Evolutionary conservation across 371 early-diverging fungal species (phyloP).

Genomic region (Vittaforma corneae): DNA sequence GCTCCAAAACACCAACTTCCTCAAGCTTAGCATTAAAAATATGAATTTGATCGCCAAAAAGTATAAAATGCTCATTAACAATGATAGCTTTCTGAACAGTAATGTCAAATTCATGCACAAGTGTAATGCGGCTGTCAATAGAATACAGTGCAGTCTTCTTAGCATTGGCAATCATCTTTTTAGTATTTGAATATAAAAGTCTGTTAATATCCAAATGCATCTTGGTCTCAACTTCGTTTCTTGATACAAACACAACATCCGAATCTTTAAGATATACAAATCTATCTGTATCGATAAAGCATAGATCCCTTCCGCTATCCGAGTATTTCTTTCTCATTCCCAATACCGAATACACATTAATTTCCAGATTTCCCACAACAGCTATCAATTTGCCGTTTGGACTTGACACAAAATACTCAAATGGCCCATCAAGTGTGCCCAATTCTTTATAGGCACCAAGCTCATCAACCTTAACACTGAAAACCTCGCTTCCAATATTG

Average conservation of each 20-base stretch:
- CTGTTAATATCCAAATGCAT: conserved; percentile 13
- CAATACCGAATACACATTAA: conserved; percentile 30
- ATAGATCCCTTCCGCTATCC: conserved; percentile 20
- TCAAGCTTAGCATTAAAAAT: conserved; percentile 1
- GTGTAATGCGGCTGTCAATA: not conserved
- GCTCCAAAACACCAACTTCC: not conserved
- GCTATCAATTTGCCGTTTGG: conserved; percentile 33
- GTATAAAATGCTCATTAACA: conserved; percentile 19
- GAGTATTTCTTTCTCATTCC: conserved; percentile 38
- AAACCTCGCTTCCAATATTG: conserved; percentile 1
- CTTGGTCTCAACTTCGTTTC: not conserved
- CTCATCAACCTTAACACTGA: conserved; percentile 12
- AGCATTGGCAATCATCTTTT: not conserved
- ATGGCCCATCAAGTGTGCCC: conserved; percentile 14
- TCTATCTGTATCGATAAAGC: conserved; percentile 27
- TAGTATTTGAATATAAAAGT: conserved; percentile 3
- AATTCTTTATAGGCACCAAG: conserved; percentile 14
- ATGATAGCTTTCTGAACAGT: not conserved
- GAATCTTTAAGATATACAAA: conserved; percentile 20
- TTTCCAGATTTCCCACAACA: conserved; percentile 5
- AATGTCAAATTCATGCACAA: conserved; percentile 5
- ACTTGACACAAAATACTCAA: conserved; percentile 10
- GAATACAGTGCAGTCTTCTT: conserved; percentile 7
- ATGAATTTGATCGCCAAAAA: not conserved
- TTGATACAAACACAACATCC: conserved; percentile 21